Base-by-base conservation (phyloP, 441 rosid genomes). In the Metrosideros polymorpha region DNA sequence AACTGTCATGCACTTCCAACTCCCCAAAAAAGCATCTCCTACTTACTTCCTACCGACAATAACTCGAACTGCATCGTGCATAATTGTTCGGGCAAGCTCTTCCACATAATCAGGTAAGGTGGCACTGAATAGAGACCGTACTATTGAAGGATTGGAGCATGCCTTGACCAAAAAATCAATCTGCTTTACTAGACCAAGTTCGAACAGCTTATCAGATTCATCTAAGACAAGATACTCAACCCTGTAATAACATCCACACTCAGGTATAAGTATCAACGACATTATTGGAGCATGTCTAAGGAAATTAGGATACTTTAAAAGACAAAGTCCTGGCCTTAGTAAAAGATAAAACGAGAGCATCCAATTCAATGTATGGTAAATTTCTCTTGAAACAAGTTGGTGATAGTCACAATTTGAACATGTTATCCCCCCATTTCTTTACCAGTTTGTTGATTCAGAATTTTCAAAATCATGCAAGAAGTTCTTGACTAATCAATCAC, bases 41-140 rank as follows among this genome's bases (percentile, higher is more conserved):
- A 88, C 98, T 93, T 89, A 97, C 99, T 96, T 97, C 89, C 97
- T 92, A 87, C 99, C 98, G 87, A 97, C 89, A 89, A 97, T 95
- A 87, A 97, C 93, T 88, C 98, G 95, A 88, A 97, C 95, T 84
- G 99, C 99, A 93, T 97, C 98, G n/a, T 95, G 99, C 99, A 97
- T 95, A 79, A 95, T 93, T 83, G 98, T 92, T 51, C 98, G 95
- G 83, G 99, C 99, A 86, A 96, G 97, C 89, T 96, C 99, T 93
- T 96, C 99, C 85, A 96, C 97, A 87, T 84, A 93, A 91, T 95
- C 99, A 8, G 99, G 99, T 57, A 97, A 90, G 55, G 99, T 97
- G 86, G 99, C 99, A 95, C 99, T 97, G 91, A 97, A 97, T 89
- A 97, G 86, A 61, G 98, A 93, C 30, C 98, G 96, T 89, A 92